These are phyloP conservation scores for Trapa bicornis DNA, from an alignment of 345 rosid genomes.

Conservation along the genomic window DNA sequence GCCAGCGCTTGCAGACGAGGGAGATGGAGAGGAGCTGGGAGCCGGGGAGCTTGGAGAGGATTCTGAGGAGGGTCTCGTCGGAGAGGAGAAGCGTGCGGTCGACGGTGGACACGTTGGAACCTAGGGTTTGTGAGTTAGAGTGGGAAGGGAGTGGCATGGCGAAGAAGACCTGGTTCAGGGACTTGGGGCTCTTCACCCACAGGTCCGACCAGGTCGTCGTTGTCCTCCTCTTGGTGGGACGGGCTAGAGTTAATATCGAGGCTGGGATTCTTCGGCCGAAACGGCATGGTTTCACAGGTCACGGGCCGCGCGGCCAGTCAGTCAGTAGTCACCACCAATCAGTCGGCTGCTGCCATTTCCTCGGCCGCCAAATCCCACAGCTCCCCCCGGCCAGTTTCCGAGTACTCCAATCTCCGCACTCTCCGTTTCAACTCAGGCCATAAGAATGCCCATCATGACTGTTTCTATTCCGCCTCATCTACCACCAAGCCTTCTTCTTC, in stretches of 20 bases:
- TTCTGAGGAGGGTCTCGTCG: conserved; percentile 57
- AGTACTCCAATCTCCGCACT: too few species aligned
- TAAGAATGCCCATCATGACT: too few species aligned
- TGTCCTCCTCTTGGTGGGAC: conserved; percentile 34
- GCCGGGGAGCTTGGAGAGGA: conserved; percentile 43
- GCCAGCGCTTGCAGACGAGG: conserved; percentile 88
- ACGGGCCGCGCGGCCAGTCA: neutral
- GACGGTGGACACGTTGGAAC: conserved; percentile 26
- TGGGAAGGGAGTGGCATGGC: conserved; percentile 41
- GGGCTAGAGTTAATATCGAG: conserved; percentile 24
- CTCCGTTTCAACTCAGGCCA: too few species aligned
- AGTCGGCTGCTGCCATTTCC: neutral
- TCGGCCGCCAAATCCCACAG: neutral
- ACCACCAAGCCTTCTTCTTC: too few species aligned
- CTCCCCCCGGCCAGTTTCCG: neutral
- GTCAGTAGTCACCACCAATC: neutral
- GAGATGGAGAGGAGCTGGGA: conserved; percentile 43
- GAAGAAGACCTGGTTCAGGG: conserved; percentile 42
- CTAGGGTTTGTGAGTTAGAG: conserved; percentile 35
- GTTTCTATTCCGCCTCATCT: too few species aligned
- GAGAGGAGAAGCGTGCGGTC: conserved; percentile 65
- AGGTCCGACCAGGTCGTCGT: conserved; percentile 14
- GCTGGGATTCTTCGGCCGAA: conserved; percentile 23
- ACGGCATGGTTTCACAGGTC: conserved; percentile 34
- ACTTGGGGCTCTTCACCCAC: conserved; percentile 20